phyloP scores from a whole-genome alignment of 73 alveolate genomes.

The Diophrys appendiculata region DNA sequence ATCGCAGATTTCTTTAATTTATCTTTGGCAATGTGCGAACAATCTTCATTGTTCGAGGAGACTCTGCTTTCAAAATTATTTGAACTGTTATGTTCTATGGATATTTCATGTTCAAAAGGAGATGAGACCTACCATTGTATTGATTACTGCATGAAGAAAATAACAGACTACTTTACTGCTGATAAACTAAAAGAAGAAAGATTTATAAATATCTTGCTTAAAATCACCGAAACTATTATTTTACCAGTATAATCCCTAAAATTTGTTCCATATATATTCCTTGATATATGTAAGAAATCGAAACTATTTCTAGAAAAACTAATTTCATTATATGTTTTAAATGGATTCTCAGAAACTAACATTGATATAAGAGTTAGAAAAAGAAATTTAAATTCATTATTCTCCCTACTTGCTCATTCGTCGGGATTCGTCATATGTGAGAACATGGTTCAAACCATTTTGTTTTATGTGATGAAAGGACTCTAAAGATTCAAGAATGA shows the following conservation, averaged over 20 bases:
- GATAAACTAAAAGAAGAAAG: not conserved
- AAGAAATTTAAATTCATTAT: not conserved
- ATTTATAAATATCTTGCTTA: too few species aligned
- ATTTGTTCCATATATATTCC: not conserved
- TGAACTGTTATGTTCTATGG: not conserved
- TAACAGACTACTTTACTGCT: not conserved
- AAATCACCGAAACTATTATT: not conserved
- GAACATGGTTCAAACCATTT: not conserved
- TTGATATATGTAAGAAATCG: not conserved
- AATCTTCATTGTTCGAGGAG: not conserved
- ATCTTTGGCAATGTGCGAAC: not conserved
- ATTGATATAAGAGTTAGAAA: not conserved
- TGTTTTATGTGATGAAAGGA: not conserved
- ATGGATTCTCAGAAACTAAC: not conserved
- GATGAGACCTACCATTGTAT: not conserved
- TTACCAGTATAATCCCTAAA: not conserved
- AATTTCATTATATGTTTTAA: not conserved
- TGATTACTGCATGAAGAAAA: not conserved
- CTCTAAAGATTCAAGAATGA: not conserved
- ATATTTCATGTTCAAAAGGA: not conserved
- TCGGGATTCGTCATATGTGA: not conserved
- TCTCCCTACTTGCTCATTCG: not conserved
- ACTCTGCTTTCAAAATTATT: not conserved
- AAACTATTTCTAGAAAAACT: not conserved
- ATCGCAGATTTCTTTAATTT: not conserved